These are phyloP conservation scores for Cyberlindnera mycetangii DNA, from an alignment of 805 yeast genomes.

Conservation along the genomic window DNA sequence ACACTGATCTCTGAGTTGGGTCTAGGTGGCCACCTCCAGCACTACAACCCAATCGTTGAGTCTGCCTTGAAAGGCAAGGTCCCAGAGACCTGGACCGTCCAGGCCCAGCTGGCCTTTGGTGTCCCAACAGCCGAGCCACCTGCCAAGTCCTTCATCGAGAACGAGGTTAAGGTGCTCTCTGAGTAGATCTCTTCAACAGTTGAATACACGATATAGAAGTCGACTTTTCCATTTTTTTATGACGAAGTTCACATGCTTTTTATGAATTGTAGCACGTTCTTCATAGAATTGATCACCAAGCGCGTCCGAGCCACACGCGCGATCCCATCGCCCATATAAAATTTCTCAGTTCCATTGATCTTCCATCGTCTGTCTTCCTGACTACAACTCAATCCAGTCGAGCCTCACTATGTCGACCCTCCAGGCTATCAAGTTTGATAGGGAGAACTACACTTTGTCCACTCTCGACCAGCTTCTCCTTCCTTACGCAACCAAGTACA, in stretches of 20 bases:
- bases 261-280: too few relatives aligned
- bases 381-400: too few relatives aligned
- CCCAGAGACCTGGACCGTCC: slow-evolving; percentile 43
- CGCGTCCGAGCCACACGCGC: too few relatives aligned
- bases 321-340: too few relatives aligned
- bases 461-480: slow-evolving; percentile 79
- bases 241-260: too few relatives aligned
- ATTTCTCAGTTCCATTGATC: too few relatives aligned
- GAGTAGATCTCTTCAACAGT: slow-evolving; percentile 7
- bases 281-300: too few relatives aligned
- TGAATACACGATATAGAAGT: neutral
- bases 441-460: slow-evolving; percentile 41
- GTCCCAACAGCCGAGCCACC: slow-evolving; percentile 35
- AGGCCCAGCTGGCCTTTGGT: slow-evolving; percentile 52
- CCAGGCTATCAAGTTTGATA: slow-evolving; percentile 68
- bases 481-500: slow-evolving; percentile 75
- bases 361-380: too few relatives aligned
- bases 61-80: slow-evolving; percentile 38
- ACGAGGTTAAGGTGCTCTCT: slow-evolving; percentile 37
- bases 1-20: slow-evolving; percentile 42
- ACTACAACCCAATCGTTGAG: slow-evolving; percentile 45
- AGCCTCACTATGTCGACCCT: slow-evolving; percentile 35
- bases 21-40: slow-evolving; percentile 51
- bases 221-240: neutral
- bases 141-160: slow-evolving; percentile 41